phyloP scores from a whole-genome alignment of 371 early-diverging fungal species.

The Mucor saturninus region DNA sequence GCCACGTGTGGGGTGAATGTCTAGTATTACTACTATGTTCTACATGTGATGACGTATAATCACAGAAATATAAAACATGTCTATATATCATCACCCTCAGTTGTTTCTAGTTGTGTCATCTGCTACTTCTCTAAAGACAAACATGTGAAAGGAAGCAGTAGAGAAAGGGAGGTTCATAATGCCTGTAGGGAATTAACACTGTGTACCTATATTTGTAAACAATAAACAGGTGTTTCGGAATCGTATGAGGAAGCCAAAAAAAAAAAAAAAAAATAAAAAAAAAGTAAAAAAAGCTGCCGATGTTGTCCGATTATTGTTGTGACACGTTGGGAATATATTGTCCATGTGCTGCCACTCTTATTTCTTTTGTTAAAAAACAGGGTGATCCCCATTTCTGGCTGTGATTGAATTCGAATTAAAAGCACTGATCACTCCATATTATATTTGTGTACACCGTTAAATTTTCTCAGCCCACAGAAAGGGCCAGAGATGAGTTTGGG shows the following conservation, averaged over 20 bases:
- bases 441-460: too few species aligned
- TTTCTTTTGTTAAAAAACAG: neutral
- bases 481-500: too few species aligned
- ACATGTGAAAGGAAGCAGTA: neutral
- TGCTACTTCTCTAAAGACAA: too few species aligned
- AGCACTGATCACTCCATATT: too few species aligned
- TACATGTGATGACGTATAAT: slow-evolving; percentile 3
- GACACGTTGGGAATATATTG: neutral
- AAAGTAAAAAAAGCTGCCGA: neutral
- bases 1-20: neutral
- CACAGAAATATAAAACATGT: neutral
- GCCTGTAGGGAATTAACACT: too few species aligned
- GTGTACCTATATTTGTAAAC: too few species aligned
- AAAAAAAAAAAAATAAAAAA: neutral
- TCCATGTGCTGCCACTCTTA: neutral
- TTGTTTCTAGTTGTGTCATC: neutral
- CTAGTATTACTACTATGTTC: neutral
- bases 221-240: slow-evolving; percentile 17
- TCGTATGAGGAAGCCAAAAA: slow-evolving; percentile 7
- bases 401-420: neutral
- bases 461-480: slow-evolving; percentile 2
- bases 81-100: neutral
- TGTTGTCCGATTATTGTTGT: slow-evolving; percentile 21
- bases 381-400: neutral
- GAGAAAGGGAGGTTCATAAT: too few species aligned